Percentiles rank a stretch among this genome's conserved stretches.
Evolutionary conservation across 2,329 filamentous ascomycete genomes (phyloP).

Genomic region (Ophiostoma australiae): DNA sequence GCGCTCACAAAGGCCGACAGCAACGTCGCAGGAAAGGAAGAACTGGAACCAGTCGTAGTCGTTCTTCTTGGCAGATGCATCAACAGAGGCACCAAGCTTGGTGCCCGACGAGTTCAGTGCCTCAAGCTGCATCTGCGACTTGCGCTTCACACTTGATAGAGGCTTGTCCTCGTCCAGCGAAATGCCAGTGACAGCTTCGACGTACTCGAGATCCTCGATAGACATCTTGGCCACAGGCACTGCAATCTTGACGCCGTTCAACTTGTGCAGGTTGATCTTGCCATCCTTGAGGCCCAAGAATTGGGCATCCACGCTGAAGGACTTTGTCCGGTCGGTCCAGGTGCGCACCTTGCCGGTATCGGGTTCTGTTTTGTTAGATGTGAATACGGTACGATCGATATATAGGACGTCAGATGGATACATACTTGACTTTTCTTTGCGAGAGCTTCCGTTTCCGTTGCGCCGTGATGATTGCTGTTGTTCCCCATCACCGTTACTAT

Average conservation of each 20-base stretch:
- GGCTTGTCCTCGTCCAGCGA: constrained; percentile 94
- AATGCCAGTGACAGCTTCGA: constrained; percentile 79
- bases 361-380: constrained; percentile 55
- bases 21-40: constrained; percentile 87
- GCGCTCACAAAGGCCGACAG: constrained; percentile 86
- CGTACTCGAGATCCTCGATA: constrained; percentile 87
- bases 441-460: constrained; percentile 44
- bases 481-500: constrained; percentile 43
- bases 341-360: constrained; percentile 77
- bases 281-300: constrained; percentile 92
- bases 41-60: constrained; percentile 99
- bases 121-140: constrained; percentile 28
- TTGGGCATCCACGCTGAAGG: constrained; percentile 95
- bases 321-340: constrained; percentile 93
- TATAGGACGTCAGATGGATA: constrained; percentile 28
- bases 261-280: constrained; percentile 91
- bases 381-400: neutral
- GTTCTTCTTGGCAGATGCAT: constrained; percentile 63
- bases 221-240: constrained; percentile 96
- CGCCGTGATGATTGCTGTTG: constrained; percentile 63
- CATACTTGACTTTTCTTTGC: constrained; percentile 54
- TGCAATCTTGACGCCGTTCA: constrained; percentile 97
- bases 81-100: constrained; percentile 57
- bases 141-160: constrained; percentile 70
- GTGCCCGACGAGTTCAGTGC: constrained; percentile 32